phyloP scores from a whole-genome alignment of 2,329 filamentous ascomycete species.

The Penicillium sp. region DNA sequence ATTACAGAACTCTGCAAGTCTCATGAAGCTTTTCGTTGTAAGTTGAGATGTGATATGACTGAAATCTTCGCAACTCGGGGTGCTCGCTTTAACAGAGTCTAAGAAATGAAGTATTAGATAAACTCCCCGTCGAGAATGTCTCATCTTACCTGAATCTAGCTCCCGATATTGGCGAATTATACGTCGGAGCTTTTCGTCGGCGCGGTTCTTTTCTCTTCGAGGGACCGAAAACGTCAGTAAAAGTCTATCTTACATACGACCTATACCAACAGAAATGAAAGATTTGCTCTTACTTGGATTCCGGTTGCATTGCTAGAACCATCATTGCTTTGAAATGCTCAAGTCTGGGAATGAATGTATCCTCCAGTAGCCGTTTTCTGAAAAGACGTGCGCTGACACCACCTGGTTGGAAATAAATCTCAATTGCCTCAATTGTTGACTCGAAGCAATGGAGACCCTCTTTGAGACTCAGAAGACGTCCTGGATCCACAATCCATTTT shows the following conservation, averaged over 20 bases:
- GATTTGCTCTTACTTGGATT: slow-evolving; percentile 23
- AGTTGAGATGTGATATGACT: slow-evolving; percentile 24
- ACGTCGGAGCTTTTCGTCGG: slow-evolving; percentile 5
- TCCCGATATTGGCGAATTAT: slow-evolving; percentile 7
- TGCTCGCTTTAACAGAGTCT: slow-evolving; percentile 9
- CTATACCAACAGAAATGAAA: background rate
- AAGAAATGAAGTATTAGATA: background rate
- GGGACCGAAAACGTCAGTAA: background rate
- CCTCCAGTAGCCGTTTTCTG: slow-evolving; percentile 32
- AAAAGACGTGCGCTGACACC: slow-evolving; percentile 31
- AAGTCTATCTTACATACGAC: background rate
- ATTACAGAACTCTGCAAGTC: slow-evolving; percentile 34
- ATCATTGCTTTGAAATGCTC: slow-evolving; percentile 37
- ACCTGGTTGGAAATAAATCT: slow-evolving; percentile 37
- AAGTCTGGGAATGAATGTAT: slow-evolving; percentile 29
- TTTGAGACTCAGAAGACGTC: slow-evolving; percentile 23
- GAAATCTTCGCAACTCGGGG: slow-evolving; percentile 11
- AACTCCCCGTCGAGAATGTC: background rate
- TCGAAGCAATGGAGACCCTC: slow-evolving; percentile 30
- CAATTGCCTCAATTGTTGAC: slow-evolving; percentile 28
- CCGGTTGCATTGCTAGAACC: slow-evolving; percentile 32
- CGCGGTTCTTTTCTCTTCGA: background rate
- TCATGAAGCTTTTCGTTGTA: slow-evolving; percentile 29
- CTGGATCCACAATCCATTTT: slow-evolving; percentile 25
- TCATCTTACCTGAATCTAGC: slow-evolving; percentile 7